phyloP scores from a whole-genome alignment of 2,329 filamentous ascomycete genomes.

The Colletotrichum scovillei region DNA sequence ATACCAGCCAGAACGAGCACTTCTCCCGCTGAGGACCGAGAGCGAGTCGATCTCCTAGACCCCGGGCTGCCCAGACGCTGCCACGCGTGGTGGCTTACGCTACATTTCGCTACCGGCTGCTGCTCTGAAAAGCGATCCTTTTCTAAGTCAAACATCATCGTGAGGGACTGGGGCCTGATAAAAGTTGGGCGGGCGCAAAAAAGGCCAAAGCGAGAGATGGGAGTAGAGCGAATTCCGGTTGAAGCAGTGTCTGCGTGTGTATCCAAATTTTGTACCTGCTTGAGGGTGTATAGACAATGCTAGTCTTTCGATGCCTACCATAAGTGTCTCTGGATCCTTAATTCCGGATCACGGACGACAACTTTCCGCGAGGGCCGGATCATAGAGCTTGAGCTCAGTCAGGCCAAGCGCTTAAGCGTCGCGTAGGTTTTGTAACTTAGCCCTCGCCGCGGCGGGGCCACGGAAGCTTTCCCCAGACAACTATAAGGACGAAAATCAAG shows the following conservation, averaged over 20 bases:
- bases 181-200: neutral
- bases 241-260: neutral
- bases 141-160: neutral
- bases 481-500: neutral
- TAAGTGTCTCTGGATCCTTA: neutral
- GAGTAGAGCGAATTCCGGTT: neutral
- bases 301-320: neutral
- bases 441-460: neutral
- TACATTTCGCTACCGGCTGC: neutral
- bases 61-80: neutral
- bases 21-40: slow-evolving; percentile 2
- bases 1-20: neutral
- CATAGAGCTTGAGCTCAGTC: slow-evolving; percentile 17
- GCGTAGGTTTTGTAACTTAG: neutral
- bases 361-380: slow-evolving; percentile 8
- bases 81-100: neutral
- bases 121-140: neutral
- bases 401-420: slow-evolving; percentile 10
- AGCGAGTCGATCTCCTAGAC: neutral
- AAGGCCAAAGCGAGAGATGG: neutral
- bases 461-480: slow-evolving; percentile 1
- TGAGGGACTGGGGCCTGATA: neutral
- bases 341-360: slow-evolving; percentile 7
- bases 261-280: neutral
- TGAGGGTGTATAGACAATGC: neutral